Percentiles rank a stretch among this genome's conserved stretches.
These are phyloP conservation scores for Cicer arietinum DNA, from an alignment of 306 rosid species.

Conservation along the genomic window DNA sequence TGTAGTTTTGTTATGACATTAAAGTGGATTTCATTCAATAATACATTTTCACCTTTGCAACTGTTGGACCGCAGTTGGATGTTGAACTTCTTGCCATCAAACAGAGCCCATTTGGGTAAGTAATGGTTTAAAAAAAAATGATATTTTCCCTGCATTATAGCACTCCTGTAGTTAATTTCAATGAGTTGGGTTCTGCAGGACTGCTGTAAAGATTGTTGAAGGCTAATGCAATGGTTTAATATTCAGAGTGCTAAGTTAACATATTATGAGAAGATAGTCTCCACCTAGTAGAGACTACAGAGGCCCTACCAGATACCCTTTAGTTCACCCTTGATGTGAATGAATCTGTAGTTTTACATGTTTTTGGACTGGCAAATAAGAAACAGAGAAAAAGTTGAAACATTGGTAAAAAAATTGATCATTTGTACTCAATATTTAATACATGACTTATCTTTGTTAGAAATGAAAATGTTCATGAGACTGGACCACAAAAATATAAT, in stretches of 20 bases:
- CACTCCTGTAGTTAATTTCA: conserved; percentile 35
- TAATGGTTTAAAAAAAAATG: conserved; percentile 6
- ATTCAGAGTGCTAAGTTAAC: conserved; percentile 20
- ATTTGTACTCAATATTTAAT: neutral
- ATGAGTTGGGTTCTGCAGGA: conserved; percentile 57
- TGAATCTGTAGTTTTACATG: conserved; percentile 21
- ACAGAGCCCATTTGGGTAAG: conserved; percentile 96
- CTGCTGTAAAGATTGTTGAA: conserved; percentile 83
- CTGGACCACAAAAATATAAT: neutral
- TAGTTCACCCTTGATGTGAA: conserved; percentile 14
- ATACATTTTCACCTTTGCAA: conserved; percentile 42
- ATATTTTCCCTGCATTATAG: neutral
- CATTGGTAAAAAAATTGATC: neutral
- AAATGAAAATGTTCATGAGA: neutral
- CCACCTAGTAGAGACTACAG: neutral
- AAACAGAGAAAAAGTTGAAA: neutral
- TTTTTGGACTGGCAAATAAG: neutral
- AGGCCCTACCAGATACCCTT: neutral
- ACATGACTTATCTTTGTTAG: conserved; percentile 10
- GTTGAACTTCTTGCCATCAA: conserved; percentile 87
- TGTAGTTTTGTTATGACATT: conserved; percentile 21
- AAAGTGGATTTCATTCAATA: conserved; percentile 25
- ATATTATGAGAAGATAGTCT: conserved; percentile 16
- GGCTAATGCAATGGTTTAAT: conserved; percentile 56
- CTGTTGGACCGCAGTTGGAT: conserved; percentile 69